Evolutionary conservation across 768 basidiomycete genomes (phyloP).

Genomic region (Agrocybe praecox): DNA sequence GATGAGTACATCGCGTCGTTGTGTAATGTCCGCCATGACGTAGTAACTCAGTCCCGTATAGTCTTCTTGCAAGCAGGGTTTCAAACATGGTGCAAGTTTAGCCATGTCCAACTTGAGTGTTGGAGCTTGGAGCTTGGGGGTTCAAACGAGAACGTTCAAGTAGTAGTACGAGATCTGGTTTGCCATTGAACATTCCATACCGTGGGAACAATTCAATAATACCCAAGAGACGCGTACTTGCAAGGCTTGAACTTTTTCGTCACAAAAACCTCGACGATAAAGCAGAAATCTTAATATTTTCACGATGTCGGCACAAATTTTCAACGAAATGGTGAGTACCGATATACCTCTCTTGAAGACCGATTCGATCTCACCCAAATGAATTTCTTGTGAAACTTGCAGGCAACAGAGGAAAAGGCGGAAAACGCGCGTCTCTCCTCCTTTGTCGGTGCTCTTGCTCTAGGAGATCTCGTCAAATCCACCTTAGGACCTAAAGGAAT

Average conservation of each 20-base stretch:
- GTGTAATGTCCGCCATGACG: too few relatives aligned
- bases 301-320: constrained; percentile 11
- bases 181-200: too few relatives aligned
- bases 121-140: too few relatives aligned
- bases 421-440: constrained; percentile 98
- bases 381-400: constrained; percentile 5
- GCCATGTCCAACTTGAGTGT: too few relatives aligned
- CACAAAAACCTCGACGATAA: constrained; percentile 1
- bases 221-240: neutral
- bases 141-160: too few relatives aligned
- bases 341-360: neutral
- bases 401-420: constrained; percentile 93
- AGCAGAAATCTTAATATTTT: neutral
- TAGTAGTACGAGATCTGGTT: too few relatives aligned
- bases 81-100: too few relatives aligned
- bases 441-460: constrained; percentile 95
- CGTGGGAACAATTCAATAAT: neutral
- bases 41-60: too few relatives aligned
- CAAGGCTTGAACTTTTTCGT: constrained; percentile 1
- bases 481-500: constrained; percentile 99
- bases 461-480: constrained; percentile 98
- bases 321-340: constrained; percentile 13
- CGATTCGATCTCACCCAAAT: neutral
- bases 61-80: too few relatives aligned
- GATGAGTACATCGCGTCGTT: too few relatives aligned